Evolutionary conservation across 2,329 filamentous ascomycete species (phyloP).

Genomic region (Monilinia laxa): DNA sequence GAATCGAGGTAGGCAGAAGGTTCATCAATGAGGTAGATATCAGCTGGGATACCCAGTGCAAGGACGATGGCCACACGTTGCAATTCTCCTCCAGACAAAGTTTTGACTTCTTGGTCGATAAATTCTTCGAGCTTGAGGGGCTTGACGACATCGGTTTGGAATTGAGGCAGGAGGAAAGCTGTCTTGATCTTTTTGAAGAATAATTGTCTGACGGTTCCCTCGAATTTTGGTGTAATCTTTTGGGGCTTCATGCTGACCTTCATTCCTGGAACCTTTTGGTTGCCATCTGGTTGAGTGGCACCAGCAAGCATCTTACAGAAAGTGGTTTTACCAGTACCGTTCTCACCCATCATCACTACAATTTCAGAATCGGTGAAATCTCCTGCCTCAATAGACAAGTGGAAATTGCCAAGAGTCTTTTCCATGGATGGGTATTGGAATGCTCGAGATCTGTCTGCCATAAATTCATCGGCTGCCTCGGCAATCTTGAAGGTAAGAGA

Average conservation of each 20-base stretch:
- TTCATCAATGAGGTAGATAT: constrained; percentile 98
- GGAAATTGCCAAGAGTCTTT: constrained; percentile 89
- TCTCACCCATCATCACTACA: constrained; percentile 99
- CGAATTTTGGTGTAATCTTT: constrained; percentile 98
- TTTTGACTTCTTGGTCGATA: constrained; percentile 99
- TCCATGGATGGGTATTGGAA: constrained; percentile 89
- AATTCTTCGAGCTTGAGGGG: constrained; percentile 99
- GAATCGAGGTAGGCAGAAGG: constrained; percentile 97
- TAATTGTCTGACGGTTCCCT: constrained; percentile 92
- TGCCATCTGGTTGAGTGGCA: constrained; percentile 84
- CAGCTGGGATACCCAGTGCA: constrained; percentile 90
- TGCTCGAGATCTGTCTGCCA: constrained; percentile 77
- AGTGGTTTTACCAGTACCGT: constrained; percentile 98
- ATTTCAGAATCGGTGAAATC: constrained; percentile 98
- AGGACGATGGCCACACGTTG: constrained; percentile 98
- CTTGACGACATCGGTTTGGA: constrained; percentile 99
- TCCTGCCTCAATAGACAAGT: constrained; percentile 76
- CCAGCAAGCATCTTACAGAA: constrained; percentile 97
- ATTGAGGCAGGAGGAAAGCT: constrained; percentile 92
- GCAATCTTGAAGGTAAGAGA: constrained; percentile 93
- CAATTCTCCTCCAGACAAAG: constrained; percentile 97
- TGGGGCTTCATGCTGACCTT: constrained; percentile 99
- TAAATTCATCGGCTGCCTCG: constrained; percentile 85
- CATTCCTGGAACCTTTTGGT: constrained; percentile 80
- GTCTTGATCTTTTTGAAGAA: constrained; percentile 99